Percentiles rank a stretch among this genome's conserved stretches.
phyloP scores from a whole-genome alignment of 768 basidiomycete genomes.

The Boletus eberwhitei region DNA sequence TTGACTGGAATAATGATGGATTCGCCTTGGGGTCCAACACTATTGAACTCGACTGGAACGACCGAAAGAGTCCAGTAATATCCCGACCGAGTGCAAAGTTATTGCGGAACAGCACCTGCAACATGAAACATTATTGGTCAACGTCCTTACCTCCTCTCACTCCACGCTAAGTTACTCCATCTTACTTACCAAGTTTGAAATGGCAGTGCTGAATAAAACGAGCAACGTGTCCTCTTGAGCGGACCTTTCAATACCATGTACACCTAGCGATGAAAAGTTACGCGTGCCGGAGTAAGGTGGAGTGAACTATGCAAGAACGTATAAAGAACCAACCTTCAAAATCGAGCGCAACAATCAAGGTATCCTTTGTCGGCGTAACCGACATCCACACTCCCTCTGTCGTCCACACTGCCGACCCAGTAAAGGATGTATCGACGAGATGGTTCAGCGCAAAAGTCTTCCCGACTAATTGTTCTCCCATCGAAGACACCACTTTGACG shows the following conservation, averaged over 20 bases:
- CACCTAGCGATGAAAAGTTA: slow-evolving; percentile 32
- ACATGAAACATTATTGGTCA: neutral
- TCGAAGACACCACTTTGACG: slow-evolving; percentile 62
- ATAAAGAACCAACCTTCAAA: slow-evolving; percentile 47
- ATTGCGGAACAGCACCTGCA: slow-evolving; percentile 60
- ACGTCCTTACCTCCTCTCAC: too few relatives aligned
- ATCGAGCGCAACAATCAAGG: slow-evolving; percentile 55
- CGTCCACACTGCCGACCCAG: slow-evolving; percentile 64
- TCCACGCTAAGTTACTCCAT: slow-evolving; percentile 3
- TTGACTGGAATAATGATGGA: slow-evolving; percentile 56
- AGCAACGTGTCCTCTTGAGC: slow-evolving; percentile 62
- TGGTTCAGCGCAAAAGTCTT: slow-evolving; percentile 61
- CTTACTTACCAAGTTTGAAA: slow-evolving; percentile 58
- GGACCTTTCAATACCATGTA: slow-evolving; percentile 62
- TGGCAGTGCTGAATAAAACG: slow-evolving; percentile 62
- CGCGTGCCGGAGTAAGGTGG: neutral
- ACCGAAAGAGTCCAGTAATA: slow-evolving; percentile 58
- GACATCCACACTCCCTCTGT: slow-evolving; percentile 71
- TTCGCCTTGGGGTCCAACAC: slow-evolving; percentile 58
- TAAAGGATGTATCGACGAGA: slow-evolving; percentile 61
- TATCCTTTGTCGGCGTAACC: slow-evolving; percentile 54
- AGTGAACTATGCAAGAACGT: neutral
- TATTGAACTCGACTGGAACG: slow-evolving; percentile 56
- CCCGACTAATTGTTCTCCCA: slow-evolving; percentile 68
- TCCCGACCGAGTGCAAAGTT: slow-evolving; percentile 62